Evolutionary conservation across 495 filamentous ascomycete genomes (phyloP).

Genomic region (Penicillium taxi): DNA sequence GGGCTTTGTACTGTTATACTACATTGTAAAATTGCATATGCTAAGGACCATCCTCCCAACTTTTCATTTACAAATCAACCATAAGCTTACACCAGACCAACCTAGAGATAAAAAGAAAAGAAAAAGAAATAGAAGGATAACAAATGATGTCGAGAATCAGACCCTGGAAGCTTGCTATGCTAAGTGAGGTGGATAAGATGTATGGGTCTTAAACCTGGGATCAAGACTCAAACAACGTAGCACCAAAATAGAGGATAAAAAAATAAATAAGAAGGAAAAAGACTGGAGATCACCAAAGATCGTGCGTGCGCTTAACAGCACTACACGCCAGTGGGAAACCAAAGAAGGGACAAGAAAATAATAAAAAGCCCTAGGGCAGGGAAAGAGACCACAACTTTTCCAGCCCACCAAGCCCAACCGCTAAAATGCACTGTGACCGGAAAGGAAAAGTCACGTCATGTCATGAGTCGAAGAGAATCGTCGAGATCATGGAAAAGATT

Average conservation of each 20-base stretch:
- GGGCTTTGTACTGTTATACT: background rate
- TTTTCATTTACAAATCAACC: conserved; percentile 1
- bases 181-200: conserved; percentile 21
- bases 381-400: conserved; percentile 38
- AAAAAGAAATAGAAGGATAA: conserved; percentile 7
- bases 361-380: conserved; percentile 27
- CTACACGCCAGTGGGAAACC: too few species aligned
- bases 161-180: conserved; percentile 25
- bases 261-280: conserved; percentile 11
- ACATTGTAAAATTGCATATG: background rate
- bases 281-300: conserved; percentile 17
- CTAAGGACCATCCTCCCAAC: background rate
- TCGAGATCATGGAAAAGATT: conserved; percentile 2
- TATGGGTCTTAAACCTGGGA: conserved; percentile 8
- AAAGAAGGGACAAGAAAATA: conserved; percentile 10
- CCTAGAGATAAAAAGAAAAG: conserved; percentile 1
- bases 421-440: conserved; percentile 42
- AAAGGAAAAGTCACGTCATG: conserved; percentile 37
- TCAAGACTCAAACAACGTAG: conserved; percentile 5
- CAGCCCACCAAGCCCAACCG: conserved; percentile 33
- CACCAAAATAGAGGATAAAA: conserved; percentile 6
- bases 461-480: conserved; percentile 29
- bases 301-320: too few species aligned
- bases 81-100: background rate
- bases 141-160: conserved; percentile 15